Base-by-base conservation (phyloP, 768 basidiomycete species). In the Agrocybe pediades region DNA sequence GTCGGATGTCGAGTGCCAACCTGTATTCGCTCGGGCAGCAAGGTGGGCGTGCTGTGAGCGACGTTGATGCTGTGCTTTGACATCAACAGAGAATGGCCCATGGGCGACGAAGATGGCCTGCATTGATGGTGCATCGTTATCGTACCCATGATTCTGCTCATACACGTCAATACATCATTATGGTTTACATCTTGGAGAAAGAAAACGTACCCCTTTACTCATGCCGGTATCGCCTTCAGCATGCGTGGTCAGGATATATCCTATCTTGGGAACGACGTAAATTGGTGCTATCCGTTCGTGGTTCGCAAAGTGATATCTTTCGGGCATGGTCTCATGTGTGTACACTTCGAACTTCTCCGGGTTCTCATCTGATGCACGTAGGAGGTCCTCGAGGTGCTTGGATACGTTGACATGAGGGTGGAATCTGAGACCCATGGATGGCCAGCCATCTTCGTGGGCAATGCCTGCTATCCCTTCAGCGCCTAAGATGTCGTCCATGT, bases 51-150 rank as follows among this genome's bases (percentile, higher is more conserved):
- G 27, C 42, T 57, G 55, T 17, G 63, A 60, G 26, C 60, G 65
- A 41, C 45, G 59, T 21, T 79, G 74, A 59, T 85, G 79, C 41
- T 78, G 66, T 6, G 77, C 71, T 68, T 92, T 94, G 48, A 84
- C 77, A 40, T 82, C 79, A 9, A 82, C 70, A 13, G 88, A 85
- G 68, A 94, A 95, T 0, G 95, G 95, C 1, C 95, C 95, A 64
- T 94, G 92, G 9, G 92, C 93, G 53, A 96, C 86, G 68, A 96
- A 95, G 65, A 92, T 87, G 2, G 93, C 93, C 46, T 85, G 83
- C 95, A 96, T 96, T 6, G 87, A 75, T 11, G 74, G 63, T 39
- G 86, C 83, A 16, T 79, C 68, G 59, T 94, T 95, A 67, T 95
- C 93, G 64, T 95, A 97, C 6, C 95, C 95, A 61, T 97, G 95